Percentiles rank a stretch among this genome's conserved stretches.
Evolutionary conservation across 257 asterid species (phyloP).

Genomic region (Ilex aquifolium): DNA sequence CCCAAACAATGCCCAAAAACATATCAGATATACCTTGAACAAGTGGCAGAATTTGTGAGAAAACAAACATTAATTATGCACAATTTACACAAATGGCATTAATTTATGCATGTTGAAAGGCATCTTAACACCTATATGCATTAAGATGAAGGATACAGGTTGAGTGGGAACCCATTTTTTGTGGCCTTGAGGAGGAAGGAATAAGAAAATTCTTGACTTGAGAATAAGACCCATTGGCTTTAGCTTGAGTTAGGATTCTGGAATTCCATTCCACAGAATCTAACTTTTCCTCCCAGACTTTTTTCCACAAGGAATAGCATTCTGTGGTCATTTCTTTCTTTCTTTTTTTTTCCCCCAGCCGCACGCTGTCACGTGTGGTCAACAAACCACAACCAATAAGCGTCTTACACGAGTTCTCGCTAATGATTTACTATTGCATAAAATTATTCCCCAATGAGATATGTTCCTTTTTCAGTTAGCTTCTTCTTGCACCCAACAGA

Average conservation of each 20-base stretch:
- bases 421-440: conserved; percentile 29
- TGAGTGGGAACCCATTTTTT: conserved; percentile 55
- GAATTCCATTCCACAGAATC: conserved; percentile 51
- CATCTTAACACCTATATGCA: too few relatives aligned
- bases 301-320: conserved; percentile 39
- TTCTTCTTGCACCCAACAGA: conserved; percentile 15
- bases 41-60: too few relatives aligned
- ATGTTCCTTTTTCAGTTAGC: conserved; percentile 9
- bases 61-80: too few relatives aligned
- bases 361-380: conserved; percentile 15
- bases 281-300: conserved; percentile 16
- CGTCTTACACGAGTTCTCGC: neutral
- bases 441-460: conserved; percentile 18
- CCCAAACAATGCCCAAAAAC: too few relatives aligned
- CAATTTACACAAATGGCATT: too few relatives aligned
- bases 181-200: conserved; percentile 55
- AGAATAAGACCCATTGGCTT: conserved; percentile 49
- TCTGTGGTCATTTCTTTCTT: conserved; percentile 50
- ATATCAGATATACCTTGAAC: too few relatives aligned
- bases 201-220: conserved; percentile 64
- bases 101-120: too few relatives aligned
- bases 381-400: neutral
- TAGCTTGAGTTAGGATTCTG: conserved; percentile 57
- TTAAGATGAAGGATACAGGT: conserved; percentile 1
- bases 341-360: neutral